Evolutionary conservation across 1,139 yeast species (phyloP).

Genomic region (Eremothecium coryli): DNA sequence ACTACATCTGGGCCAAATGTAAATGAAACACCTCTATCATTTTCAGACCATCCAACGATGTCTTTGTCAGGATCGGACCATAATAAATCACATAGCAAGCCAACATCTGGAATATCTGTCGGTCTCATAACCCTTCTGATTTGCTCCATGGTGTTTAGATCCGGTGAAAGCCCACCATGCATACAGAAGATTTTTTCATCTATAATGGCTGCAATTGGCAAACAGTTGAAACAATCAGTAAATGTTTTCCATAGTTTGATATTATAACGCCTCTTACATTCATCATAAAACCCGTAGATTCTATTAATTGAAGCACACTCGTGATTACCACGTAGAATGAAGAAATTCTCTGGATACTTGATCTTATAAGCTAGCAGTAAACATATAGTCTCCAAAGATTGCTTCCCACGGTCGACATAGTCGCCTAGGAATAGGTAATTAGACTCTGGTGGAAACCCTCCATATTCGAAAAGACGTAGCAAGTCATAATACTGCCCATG

Average conservation of each 20-base stretch:
- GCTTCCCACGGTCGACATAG: slow-evolving; percentile 97
- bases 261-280: slow-evolving; percentile 93
- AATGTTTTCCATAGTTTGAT: slow-evolving; percentile 97
- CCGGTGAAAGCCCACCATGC: slow-evolving; percentile 98
- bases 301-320: slow-evolving; percentile 96
- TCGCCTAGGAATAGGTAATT: slow-evolving; percentile 92
- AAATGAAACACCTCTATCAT: slow-evolving; percentile 95
- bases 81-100: slow-evolving; percentile 84
- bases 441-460: slow-evolving; percentile 99
- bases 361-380: slow-evolving; percentile 87
- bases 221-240: slow-evolving; percentile 94
- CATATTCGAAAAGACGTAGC: slow-evolving; percentile 89
- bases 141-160: slow-evolving; percentile 94
- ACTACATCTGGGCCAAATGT: slow-evolving; percentile 98
- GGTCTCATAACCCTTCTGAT: slow-evolving; percentile 98
- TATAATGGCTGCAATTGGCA: slow-evolving; percentile 95
- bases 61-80: slow-evolving; percentile 99
- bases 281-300: slow-evolving; percentile 95
- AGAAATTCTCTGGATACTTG: slow-evolving; percentile 95
- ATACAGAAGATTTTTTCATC: slow-evolving; percentile 96
- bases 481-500: slow-evolving; percentile 97
- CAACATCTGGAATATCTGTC: slow-evolving; percentile 96
- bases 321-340: slow-evolving; percentile 90
- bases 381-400: slow-evolving; percentile 90
- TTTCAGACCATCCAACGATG: slow-evolving; percentile 96